Evolutionary conservation across 306 rosid species (phyloP), one percentile per base, ranked within the genome.

Genomic region (Calophaca sinica): DNA sequence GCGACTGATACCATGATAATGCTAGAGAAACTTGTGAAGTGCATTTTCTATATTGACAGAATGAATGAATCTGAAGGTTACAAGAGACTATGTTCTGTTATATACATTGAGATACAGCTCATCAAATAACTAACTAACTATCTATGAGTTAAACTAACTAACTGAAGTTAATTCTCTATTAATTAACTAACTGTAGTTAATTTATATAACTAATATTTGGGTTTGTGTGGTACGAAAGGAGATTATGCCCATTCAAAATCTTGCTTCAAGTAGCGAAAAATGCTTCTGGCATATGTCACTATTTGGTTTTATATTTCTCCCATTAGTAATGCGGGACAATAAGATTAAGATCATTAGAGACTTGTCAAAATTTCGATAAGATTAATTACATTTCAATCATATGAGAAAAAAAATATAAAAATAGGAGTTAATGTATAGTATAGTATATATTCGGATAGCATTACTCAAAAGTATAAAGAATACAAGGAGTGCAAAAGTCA

Each of bases 211-310:
- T n/a, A n/a, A n/a, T n/a, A 58, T 4, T 1, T 3, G 42, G 0
- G 4, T 14, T 42, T 68, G 65, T 13, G 63, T 62, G 62, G 57
- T 74, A 52, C 79, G 26, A 51, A 3, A 4, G 32, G 67, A 68
- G 65, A 77, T 84, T 77, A 77, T 9, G 26, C 32, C 32, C n/a
- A 52, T 76, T 76, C 60, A 51, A 81, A 81, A 54, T 64, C 70
- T 71, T 76, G 52, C 36, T 63, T 26, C 53, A 63, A 58, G 41
- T 42, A 74, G 51, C 4, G n/a, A 32, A 57, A 57, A 46, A 70
- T 36, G 28, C 70, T 61, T 61, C 71, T 14, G 14, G 15, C 48
- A 52, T 52, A 44, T 12, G 32, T 53, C 2, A 14, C 53, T 2
- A 11, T 70, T 53, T 20, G 65, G 38, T 13, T 69, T 35, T 2